Evolutionary conservation across 306 rosid genomes (phyloP).

Genomic region (Pueraria montana): DNA sequence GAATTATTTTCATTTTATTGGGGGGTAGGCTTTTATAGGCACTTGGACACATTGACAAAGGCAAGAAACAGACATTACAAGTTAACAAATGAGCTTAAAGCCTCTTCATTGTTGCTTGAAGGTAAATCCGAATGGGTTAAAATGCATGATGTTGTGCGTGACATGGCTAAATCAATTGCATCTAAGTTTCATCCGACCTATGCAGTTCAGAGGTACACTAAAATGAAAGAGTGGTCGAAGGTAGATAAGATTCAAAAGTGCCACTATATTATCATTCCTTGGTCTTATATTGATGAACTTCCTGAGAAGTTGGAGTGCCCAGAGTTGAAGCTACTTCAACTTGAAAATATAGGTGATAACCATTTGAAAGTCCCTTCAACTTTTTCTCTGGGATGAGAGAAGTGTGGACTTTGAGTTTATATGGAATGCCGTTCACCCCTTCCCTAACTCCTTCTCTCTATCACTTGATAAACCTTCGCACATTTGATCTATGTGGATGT

Average conservation of each 20-base stretch:
- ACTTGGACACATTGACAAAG: not conserved
- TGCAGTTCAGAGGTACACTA: not conserved
- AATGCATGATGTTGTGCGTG: slow-evolving; percentile 26
- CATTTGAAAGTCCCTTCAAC: not conserved
- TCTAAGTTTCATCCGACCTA: not conserved
- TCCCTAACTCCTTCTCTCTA: slow-evolving; percentile 1
- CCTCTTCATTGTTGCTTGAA: not conserved
- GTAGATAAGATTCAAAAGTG: not conserved
- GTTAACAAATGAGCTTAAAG: not conserved
- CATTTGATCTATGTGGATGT: not conserved
- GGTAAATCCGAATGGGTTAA: not conserved
- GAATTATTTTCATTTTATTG: not conserved
- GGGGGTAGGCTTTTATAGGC: not conserved
- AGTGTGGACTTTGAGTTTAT: not conserved
- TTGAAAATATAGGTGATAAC: accelerated
- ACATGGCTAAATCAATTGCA: too few species aligned
- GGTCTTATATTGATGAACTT: too few species aligned
- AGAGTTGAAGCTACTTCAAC: not conserved
- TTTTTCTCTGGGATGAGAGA: not conserved
- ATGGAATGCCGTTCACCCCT: not conserved
- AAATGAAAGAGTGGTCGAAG: slow-evolving; percentile 5
- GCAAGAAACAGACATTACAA: not conserved
- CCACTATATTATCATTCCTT: not conserved
- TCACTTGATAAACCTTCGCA: not conserved
- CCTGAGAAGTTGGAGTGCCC: too few species aligned